Percentiles rank a stretch among this genome's conserved stretches.
Evolutionary conservation across 2,329 filamentous ascomycete genomes (phyloP).

Genomic region (Neocatenulostroma microsporum): DNA sequence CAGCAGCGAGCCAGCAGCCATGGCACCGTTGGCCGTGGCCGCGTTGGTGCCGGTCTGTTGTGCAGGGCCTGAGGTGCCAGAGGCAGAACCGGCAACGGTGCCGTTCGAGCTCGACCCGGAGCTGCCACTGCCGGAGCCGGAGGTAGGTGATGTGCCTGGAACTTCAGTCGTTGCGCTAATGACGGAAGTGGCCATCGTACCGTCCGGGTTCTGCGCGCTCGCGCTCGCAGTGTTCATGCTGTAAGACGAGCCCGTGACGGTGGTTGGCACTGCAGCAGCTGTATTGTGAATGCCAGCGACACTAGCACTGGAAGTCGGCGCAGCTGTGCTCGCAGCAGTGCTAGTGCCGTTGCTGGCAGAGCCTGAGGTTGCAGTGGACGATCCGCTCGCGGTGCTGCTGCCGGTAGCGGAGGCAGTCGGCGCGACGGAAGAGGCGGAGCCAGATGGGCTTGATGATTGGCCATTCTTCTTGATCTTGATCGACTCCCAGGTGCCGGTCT

Average conservation of each 20-base stretch:
- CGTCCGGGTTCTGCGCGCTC: slow-evolving; percentile 16
- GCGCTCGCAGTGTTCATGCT: slow-evolving; percentile 21
- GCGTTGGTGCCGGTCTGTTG: slow-evolving; percentile 10
- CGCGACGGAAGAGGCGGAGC: slow-evolving; percentile 1
- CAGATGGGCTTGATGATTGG: not conserved
- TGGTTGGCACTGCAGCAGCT: slow-evolving; percentile 14
- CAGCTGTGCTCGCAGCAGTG: slow-evolving; percentile 12
- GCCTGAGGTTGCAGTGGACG: too few species aligned
- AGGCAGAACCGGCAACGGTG: slow-evolving; percentile 2
- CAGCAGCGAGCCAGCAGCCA: slow-evolving; percentile 18
- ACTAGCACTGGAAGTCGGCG: slow-evolving; percentile 23
- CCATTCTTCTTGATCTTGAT: slow-evolving; percentile 35
- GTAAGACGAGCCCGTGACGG: slow-evolving; percentile 19
- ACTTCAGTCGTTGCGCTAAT: slow-evolving; percentile 11
- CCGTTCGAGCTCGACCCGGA: slow-evolving; percentile 1
- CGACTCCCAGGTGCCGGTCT: slow-evolving; percentile 40
- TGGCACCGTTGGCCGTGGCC: slow-evolving; percentile 9
- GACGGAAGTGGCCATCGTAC: slow-evolving; percentile 8
- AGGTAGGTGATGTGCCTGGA: slow-evolving; percentile 8
- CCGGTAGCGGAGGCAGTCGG: not conserved
- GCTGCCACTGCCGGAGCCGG: slow-evolving; percentile 4
- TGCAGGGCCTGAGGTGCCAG: slow-evolving; percentile 4
- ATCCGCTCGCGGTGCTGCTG: not conserved
- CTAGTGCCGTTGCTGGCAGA: not conserved
- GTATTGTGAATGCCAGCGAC: slow-evolving; percentile 18